Percentiles rank a stretch among this genome's conserved stretches.
Evolutionary conservation across 2,329 filamentous ascomycete species (phyloP).

Genomic region (Claviceps paspali): DNA sequence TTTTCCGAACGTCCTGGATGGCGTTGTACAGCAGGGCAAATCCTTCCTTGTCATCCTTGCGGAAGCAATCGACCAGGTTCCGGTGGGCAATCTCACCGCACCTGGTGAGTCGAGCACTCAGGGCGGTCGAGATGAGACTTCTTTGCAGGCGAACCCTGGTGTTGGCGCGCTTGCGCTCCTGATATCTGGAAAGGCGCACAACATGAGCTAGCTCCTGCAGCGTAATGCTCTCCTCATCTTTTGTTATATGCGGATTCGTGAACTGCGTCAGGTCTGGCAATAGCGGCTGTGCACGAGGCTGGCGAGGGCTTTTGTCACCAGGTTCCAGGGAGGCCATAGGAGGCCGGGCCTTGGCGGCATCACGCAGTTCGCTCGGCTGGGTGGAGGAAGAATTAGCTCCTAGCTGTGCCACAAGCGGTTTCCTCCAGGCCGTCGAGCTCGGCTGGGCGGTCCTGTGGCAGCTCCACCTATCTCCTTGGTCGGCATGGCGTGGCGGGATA

Average conservation of each 20-base stretch:
- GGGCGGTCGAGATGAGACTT: slow-evolving; percentile 57
- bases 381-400: slow-evolving; percentile 17
- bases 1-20: slow-evolving; percentile 63
- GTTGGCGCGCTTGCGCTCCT: slow-evolving; percentile 64
- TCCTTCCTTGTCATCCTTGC: slow-evolving; percentile 61
- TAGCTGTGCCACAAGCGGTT: slow-evolving; percentile 34
- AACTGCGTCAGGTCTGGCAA: slow-evolving; percentile 52
- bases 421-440: slow-evolving; percentile 25
- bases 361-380: slow-evolving; percentile 15
- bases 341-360: slow-evolving; percentile 11
- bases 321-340: slow-evolving; percentile 18
- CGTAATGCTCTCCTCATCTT: slow-evolving; percentile 50
- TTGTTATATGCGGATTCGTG: slow-evolving; percentile 42
- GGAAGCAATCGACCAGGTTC: slow-evolving; percentile 64
- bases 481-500: slow-evolving; percentile 26
- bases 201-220: slow-evolving; percentile 66
- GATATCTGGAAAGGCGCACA: slow-evolving; percentile 63
- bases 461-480: slow-evolving; percentile 25
- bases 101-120: slow-evolving; percentile 58
- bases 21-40: slow-evolving; percentile 65
- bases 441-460: slow-evolving; percentile 22
- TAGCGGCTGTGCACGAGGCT: slow-evolving; percentile 34
- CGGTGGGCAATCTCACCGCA: slow-evolving; percentile 61
- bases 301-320: slow-evolving; percentile 27
- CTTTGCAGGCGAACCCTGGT: slow-evolving; percentile 59